These are phyloP conservation scores for Umbelopsis isabellina DNA, from an alignment of 192 early-diverging fungal species.

Conservation along the genomic window DNA sequence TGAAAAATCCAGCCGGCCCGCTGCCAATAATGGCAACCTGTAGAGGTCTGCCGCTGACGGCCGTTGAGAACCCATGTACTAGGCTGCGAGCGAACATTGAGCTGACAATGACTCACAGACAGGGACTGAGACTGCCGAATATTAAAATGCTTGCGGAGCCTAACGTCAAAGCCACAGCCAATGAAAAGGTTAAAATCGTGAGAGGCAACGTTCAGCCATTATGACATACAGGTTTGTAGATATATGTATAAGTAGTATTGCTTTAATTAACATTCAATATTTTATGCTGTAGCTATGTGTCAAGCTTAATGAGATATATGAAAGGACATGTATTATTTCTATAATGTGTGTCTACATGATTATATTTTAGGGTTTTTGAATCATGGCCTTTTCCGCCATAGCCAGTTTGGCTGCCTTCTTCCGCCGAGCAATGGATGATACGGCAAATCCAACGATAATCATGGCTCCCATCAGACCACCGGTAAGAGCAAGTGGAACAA, in stretches of 20 bases:
- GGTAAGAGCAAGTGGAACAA: conserved; percentile 14
- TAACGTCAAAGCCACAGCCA: neutral
- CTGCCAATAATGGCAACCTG: conserved; percentile 73
- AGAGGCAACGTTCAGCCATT: too few species aligned
- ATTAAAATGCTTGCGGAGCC: neutral
- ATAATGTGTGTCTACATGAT: too few species aligned
- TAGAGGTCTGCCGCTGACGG: conserved; percentile 32
- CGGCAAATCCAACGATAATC: neutral
- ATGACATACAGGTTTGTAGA: too few species aligned
- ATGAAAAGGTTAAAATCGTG: too few species aligned
- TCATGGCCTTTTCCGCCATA: neutral
- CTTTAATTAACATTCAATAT: too few species aligned
- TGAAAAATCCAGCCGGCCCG: conserved; percentile 91
- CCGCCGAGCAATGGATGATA: neutral
- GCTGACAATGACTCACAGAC: neutral
- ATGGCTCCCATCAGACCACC: conserved; percentile 7
- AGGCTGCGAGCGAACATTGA: neutral
- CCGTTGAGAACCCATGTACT: neutral
- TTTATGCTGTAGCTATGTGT: too few species aligned
- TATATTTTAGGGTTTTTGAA: too few species aligned
- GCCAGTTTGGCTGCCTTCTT: neutral
- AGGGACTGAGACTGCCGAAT: neutral
- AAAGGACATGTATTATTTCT: too few species aligned
- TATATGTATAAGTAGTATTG: too few species aligned
- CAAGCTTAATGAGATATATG: too few species aligned